Evolutionary conservation across 768 basidiomycete genomes (phyloP).

Genomic region (Rhizopogon vesiculosus): DNA sequence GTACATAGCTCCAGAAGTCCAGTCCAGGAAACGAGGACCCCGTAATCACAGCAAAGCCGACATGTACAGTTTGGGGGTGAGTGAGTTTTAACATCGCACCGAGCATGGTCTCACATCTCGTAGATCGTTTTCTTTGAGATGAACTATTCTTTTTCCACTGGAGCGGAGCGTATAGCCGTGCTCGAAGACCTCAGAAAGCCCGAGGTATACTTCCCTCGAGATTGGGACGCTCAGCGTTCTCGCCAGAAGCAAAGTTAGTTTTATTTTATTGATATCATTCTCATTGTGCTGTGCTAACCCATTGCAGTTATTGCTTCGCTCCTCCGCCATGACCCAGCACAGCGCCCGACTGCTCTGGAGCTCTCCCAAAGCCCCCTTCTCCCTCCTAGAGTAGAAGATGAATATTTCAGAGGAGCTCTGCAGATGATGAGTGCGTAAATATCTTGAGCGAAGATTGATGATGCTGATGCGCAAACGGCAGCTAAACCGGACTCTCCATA

Average conservation of each 20-base stretch:
- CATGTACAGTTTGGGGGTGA: slow-evolving; percentile 89
- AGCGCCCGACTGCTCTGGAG: slow-evolving; percentile 78
- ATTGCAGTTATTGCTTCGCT: slow-evolving; percentile 72
- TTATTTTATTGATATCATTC: background rate
- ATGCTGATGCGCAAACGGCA: background rate
- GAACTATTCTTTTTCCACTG: slow-evolving; percentile 82
- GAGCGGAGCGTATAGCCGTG: slow-evolving; percentile 78
- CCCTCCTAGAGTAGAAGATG: slow-evolving; percentile 76
- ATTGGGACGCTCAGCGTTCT: slow-evolving; percentile 60
- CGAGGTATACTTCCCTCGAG: slow-evolving; percentile 67
- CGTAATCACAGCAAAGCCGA: slow-evolving; percentile 86
- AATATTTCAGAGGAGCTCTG: slow-evolving; percentile 78
- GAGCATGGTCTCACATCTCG: background rate
- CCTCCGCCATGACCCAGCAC: slow-evolving; percentile 74
- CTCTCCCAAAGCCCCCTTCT: slow-evolving; percentile 75
- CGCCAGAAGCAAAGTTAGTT: slow-evolving; percentile 67
- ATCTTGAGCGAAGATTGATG: slow-evolving; percentile 35
- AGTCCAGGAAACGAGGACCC: slow-evolving; percentile 54
- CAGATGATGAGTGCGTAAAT: slow-evolving; percentile 45
- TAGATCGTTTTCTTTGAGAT: slow-evolving; percentile 98
- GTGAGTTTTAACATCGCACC: slow-evolving; percentile 18
- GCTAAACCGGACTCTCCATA: slow-evolving; percentile 81
- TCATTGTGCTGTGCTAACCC: slow-evolving; percentile 1
- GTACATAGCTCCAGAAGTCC: slow-evolving; percentile 92
- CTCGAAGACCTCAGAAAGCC: slow-evolving; percentile 75